Conservation (phyloP, 371 early-diverging fungal species). For the Choanephora cucurbitarum region DNA sequence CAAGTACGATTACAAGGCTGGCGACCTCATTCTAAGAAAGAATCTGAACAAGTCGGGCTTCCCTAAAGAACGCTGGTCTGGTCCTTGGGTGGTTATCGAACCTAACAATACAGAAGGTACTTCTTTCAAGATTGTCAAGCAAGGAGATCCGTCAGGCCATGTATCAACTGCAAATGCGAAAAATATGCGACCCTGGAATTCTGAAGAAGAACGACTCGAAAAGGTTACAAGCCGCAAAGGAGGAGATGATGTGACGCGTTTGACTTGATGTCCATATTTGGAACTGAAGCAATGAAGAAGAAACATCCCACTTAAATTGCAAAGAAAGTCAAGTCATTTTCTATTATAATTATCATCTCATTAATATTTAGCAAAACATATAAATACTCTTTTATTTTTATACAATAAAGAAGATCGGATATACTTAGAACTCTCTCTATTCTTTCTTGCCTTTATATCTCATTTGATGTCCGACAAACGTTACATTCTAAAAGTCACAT, state of each 20-base stretch:
- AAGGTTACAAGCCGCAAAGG: background rate
- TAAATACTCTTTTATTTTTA: no score
- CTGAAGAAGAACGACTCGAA: background rate
- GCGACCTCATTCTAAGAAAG: conserved; percentile 4
- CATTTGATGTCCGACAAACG: no score
- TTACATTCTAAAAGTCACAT: background rate
- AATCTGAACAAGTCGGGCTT: background rate
- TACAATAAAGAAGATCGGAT: no score
- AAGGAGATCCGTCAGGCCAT: background rate
- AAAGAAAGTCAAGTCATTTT: no score
- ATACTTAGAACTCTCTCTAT: no score
- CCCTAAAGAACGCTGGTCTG: conserved; percentile 9
- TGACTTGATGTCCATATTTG: background rate
- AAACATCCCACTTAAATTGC: no score
- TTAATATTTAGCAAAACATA: no score
- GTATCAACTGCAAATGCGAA: background rate
- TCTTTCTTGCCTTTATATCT: no score
- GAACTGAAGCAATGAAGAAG: no score
- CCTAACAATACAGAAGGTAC: background rate
- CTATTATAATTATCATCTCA: no score
- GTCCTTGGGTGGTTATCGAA: background rate
- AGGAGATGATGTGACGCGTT: background rate
- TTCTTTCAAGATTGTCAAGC: background rate
- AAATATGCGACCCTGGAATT: background rate
- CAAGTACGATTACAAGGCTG: conserved; percentile 1